phyloP scores from a whole-genome alignment of 257 asterid species.

The Solanum medicagineum region DNA sequence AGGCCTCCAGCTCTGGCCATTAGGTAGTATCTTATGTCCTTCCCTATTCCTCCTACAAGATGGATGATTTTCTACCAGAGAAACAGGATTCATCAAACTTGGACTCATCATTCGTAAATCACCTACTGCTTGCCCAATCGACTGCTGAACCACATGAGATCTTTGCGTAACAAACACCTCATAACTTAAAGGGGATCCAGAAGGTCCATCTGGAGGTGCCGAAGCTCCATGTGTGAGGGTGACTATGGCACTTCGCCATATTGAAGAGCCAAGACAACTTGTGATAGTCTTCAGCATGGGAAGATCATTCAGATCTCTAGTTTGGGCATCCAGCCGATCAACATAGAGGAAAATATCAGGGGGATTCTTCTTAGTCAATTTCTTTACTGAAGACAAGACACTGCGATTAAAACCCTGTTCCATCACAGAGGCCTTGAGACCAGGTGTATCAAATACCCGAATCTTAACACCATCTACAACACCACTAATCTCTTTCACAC shows the following conservation, averaged over 20 bases:
- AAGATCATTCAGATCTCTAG: constrained; percentile 85
- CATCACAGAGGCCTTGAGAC: constrained; percentile 59
- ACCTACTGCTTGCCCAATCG: constrained; percentile 74
- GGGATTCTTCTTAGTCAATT: constrained; percentile 59
- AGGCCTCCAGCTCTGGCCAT: constrained; percentile 91
- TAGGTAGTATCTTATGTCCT: constrained; percentile 86
- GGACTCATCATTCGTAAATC: constrained; percentile 87
- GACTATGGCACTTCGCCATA: constrained; percentile 81
- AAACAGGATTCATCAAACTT: constrained; percentile 74
- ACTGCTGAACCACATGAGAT: constrained; percentile 88
- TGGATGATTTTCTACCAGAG: constrained; percentile 85
- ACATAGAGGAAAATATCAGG: constrained; percentile 79
- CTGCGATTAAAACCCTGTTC: constrained; percentile 67
- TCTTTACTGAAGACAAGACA: constrained; percentile 49
- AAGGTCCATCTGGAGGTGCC: constrained; percentile 95
- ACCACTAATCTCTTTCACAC: constrained; percentile 46
- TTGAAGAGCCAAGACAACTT: constrained; percentile 48
- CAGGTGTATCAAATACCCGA: constrained; percentile 75
- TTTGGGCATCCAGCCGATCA: constrained; percentile 78
- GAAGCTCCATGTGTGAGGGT: constrained; percentile 89
- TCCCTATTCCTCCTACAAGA: constrained; percentile 84
- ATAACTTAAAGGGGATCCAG: constrained; percentile 78
- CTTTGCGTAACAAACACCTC: constrained; percentile 78
- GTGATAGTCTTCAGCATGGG: constrained; percentile 69
- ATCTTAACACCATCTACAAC: constrained; percentile 64